These are phyloP conservation scores for Monosporascus sp. DNA, from an alignment of 2,329 filamentous ascomycete genomes.

Conservation along the genomic window DNA sequence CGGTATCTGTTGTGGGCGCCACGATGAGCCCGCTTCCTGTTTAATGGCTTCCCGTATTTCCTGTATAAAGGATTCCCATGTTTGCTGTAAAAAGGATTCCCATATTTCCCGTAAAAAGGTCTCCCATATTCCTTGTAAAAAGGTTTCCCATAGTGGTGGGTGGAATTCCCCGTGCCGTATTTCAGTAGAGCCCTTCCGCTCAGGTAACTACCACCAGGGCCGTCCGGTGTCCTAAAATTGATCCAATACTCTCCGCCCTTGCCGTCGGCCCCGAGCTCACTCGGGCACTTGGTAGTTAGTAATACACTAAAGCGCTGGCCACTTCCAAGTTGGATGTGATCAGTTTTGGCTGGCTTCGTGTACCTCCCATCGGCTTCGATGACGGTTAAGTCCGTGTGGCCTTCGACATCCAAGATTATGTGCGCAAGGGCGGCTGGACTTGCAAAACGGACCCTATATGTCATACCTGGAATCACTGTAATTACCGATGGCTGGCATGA, in stretches of 20 bases:
- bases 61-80: no score
- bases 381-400: conserved; percentile 50
- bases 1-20: neutral
- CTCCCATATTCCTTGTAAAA: neutral
- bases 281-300: conserved; percentile 45
- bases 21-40: no score
- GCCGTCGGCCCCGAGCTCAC: conserved; percentile 33
- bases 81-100: no score
- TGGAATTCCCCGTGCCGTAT: conserved; percentile 27
- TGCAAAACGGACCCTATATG: conserved; percentile 58
- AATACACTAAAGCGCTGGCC: conserved; percentile 60
- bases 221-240: conserved; percentile 45
- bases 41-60: no score
- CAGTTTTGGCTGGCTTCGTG: conserved; percentile 41
- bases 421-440: conserved; percentile 52
- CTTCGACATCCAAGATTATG: conserved; percentile 50
- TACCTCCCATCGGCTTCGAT: conserved; percentile 57
- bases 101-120: no score
- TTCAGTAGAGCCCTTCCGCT: conserved; percentile 45
- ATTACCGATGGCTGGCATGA: conserved; percentile 46
- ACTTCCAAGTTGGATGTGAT: conserved; percentile 49
- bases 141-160: neutral
- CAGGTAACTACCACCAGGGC: conserved; percentile 33
- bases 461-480: conserved; percentile 54
- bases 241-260: conserved; percentile 37